These are phyloP conservation scores for Colletotrichum sp. DNA, from an alignment of 2,329 filamentous ascomycete genomes.

Conservation along the genomic window DNA sequence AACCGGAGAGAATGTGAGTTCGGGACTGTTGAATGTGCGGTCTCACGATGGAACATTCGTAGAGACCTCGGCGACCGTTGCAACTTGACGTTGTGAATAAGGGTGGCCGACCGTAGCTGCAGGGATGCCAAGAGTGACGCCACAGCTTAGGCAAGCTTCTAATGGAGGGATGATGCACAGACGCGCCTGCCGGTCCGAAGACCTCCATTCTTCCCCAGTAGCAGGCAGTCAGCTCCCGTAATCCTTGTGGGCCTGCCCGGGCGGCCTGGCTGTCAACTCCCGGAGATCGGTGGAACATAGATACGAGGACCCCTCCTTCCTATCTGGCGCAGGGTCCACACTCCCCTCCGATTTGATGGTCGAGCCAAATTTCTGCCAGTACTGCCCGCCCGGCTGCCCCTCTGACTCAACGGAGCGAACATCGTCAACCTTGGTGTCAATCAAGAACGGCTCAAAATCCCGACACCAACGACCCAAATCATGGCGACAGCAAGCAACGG, in stretches of 20 bases:
- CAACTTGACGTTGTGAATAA: conserved; percentile 14
- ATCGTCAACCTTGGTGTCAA: conserved; percentile 1
- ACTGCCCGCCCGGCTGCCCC: conserved; percentile 16
- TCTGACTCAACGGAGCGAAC: conserved; percentile 19
- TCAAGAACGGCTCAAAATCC: not conserved
- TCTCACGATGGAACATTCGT: not conserved
- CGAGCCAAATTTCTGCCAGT: conserved; percentile 17
- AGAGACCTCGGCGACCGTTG: not conserved
- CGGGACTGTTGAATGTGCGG: not conserved
- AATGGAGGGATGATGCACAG: not conserved
- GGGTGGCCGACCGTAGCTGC: conserved; percentile 7
- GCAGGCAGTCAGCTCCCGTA: not conserved
- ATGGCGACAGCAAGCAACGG: conserved; percentile 48
- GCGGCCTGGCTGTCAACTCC: not conserved
- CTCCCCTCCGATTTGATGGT: conserved; percentile 16
- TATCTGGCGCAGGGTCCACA: conserved; percentile 12
- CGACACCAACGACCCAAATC: conserved; percentile 20
- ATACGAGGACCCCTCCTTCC: conserved; percentile 19
- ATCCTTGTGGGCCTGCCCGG: not conserved
- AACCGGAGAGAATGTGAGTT: not conserved
- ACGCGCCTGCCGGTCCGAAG: not conserved
- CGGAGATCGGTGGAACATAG: conserved; percentile 8
- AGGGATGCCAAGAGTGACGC: conserved; percentile 19
- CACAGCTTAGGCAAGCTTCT: conserved; percentile 3
- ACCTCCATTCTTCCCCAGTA: not conserved